These are phyloP conservation scores for Fonsecaea multimorphosa DNA, from an alignment of 2,329 filamentous ascomycete genomes.

Conservation along the genomic window DNA sequence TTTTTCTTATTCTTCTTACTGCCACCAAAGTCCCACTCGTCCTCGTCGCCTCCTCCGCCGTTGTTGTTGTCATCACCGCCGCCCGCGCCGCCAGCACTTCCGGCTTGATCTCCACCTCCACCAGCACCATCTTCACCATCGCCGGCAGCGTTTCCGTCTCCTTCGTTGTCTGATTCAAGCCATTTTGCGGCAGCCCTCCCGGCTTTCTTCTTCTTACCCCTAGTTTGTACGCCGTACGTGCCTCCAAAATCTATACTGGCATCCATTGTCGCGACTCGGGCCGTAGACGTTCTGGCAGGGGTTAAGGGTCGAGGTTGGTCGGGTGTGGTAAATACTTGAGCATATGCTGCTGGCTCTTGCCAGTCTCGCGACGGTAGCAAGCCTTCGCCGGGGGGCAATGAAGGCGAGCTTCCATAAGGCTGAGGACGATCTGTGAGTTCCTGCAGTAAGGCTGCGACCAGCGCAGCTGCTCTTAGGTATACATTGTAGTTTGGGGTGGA, in stretches of 20 bases:
- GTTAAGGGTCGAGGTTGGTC: slow-evolving; percentile 8
- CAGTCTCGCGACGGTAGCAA: slow-evolving; percentile 54
- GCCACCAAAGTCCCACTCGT: slow-evolving; percentile 47
- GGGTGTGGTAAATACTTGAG: slow-evolving; percentile 27
- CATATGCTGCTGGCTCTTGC: slow-evolving; percentile 48
- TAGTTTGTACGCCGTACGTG: slow-evolving; percentile 39
- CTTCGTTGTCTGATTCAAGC: slow-evolving; percentile 56
- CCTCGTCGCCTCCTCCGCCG: slow-evolving; percentile 51
- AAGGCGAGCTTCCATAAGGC: slow-evolving; percentile 44
- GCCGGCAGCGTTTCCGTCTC: slow-evolving; percentile 46
- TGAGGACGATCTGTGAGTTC: slow-evolving; percentile 28
- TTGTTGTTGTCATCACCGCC: slow-evolving; percentile 47
- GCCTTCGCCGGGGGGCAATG: slow-evolving; percentile 54
- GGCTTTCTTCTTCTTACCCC: slow-evolving; percentile 55
- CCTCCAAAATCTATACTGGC: slow-evolving; percentile 50
- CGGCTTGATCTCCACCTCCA: slow-evolving; percentile 41
- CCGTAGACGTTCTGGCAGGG: not conserved
- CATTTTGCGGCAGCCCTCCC: slow-evolving; percentile 53
- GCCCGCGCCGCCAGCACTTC: slow-evolving; percentile 42
- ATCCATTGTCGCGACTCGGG: slow-evolving; percentile 31
- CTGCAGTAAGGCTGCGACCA: slow-evolving; percentile 38
- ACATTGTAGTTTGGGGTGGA: slow-evolving; percentile 19
- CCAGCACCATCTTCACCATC: slow-evolving; percentile 45
- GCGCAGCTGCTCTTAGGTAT: slow-evolving; percentile 36
- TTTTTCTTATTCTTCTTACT: slow-evolving; percentile 48